These are phyloP conservation scores for Coprinopsis marcescibilis DNA, from an alignment of 768 basidiomycete genomes.

Conservation along the genomic window DNA sequence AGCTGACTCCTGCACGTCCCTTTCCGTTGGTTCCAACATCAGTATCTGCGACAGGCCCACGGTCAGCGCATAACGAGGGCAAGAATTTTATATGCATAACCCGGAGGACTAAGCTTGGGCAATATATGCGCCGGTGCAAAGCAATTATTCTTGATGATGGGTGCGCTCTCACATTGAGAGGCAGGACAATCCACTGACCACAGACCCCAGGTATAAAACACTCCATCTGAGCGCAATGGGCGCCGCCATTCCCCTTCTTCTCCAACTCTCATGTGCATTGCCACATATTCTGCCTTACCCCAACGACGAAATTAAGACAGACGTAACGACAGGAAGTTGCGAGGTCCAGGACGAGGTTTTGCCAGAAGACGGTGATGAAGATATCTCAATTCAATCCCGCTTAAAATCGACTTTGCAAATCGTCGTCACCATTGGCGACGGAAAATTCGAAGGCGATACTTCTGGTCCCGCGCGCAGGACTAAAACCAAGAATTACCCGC, in stretches of 20 bases:
- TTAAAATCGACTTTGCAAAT: constrained; percentile 66
- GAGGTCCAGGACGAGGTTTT: constrained; percentile 75
- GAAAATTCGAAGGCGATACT: constrained; percentile 40
- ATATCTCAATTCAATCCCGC: constrained; percentile 56
- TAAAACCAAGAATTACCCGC: too few relatives aligned
- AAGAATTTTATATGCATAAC: constrained; percentile 79
- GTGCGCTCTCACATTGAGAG: constrained; percentile 29
- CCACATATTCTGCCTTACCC: constrained; percentile 68
- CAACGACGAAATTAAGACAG: constrained; percentile 53
- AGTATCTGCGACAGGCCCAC: constrained; percentile 77
- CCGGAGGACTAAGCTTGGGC: constrained; percentile 65
- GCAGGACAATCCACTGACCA: constrained; percentile 1
- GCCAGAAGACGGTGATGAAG: constrained; percentile 71
- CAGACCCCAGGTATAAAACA: constrained; percentile 56
- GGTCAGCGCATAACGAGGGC: constrained; percentile 71
- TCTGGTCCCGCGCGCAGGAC: constrained; percentile 23
- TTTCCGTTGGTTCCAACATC: constrained; percentile 70
- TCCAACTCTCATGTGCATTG: constrained; percentile 63
- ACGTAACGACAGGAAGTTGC: constrained; percentile 63
- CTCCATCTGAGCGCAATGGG: constrained; percentile 80
- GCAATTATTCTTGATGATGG: constrained; percentile 66
- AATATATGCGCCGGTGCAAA: constrained; percentile 76
- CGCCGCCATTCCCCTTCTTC: constrained; percentile 80
- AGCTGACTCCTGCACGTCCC: constrained; percentile 68
- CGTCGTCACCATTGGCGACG: constrained; percentile 57